A percentile compares a stretch with the other conserved stretches of the same genome.
Evolutionary conservation across 805 yeast genomes (phyloP).

Genomic region (Millerozyma miso): DNA sequence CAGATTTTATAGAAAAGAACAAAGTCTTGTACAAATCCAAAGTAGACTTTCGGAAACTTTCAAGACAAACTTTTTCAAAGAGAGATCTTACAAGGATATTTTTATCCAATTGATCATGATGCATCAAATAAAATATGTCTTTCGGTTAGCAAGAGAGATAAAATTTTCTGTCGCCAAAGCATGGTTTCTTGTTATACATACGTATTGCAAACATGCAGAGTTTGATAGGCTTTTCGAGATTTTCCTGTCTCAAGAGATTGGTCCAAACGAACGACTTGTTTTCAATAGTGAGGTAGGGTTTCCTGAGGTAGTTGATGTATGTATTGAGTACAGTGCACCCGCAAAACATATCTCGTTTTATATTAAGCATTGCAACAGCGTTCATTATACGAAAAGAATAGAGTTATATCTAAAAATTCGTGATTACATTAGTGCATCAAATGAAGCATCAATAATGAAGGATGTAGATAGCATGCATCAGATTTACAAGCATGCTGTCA

Average conservation of each 20-base stretch:
- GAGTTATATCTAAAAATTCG: constrained; percentile 50
- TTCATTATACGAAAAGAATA: constrained; percentile 44
- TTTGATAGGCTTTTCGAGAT: constrained; percentile 35
- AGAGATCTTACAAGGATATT: constrained; percentile 22
- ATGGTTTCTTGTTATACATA: constrained; percentile 32
- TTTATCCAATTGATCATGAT: constrained; percentile 25
- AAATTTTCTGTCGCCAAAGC: constrained; percentile 24
- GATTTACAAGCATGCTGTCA: constrained; percentile 18
- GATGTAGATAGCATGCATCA: constrained; percentile 32
- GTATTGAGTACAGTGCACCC: constrained; percentile 48
- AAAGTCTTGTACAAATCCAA: constrained; percentile 28
- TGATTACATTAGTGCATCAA: constrained; percentile 47
- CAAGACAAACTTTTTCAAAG: constrained; percentile 23
- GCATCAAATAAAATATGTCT: constrained; percentile 35
- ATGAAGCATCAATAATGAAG: constrained; percentile 43
- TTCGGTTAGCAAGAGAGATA: constrained; percentile 29
- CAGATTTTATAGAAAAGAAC: constrained; percentile 23
- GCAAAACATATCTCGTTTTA: constrained; percentile 57
- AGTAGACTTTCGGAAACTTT: constrained; percentile 31
- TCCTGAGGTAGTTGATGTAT: constrained; percentile 55
- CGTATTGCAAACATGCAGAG: constrained; percentile 22
- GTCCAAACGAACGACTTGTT: constrained; percentile 16
- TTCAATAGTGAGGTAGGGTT: constrained; percentile 69
- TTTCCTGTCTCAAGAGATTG: constrained; percentile 14
- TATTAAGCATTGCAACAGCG: constrained; percentile 46